Evolutionary conservation across 768 basidiomycete genomes (phyloP).

Genomic region (Coprinopsis marcescibilis): DNA sequence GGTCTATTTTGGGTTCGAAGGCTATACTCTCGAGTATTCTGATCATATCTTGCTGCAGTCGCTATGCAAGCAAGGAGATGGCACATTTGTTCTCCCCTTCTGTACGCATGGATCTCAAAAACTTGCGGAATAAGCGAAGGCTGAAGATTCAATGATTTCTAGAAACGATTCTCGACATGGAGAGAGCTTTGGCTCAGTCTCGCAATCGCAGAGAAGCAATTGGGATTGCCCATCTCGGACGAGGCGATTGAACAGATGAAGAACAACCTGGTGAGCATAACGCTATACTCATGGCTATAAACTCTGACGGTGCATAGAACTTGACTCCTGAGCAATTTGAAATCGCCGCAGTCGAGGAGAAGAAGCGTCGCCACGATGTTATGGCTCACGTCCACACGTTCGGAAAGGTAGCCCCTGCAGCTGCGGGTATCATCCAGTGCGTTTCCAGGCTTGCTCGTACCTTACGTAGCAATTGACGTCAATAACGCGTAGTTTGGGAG

Average conservation of each 20-base stretch:
- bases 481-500: conserved; percentile 73
- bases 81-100: conserved; percentile 92
- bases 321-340: conserved; percentile 88
- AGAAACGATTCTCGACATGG: conserved; percentile 98
- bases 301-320: conserved; percentile 37
- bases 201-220: conserved; percentile 92
- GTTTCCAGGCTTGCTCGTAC: conserved; percentile 18
- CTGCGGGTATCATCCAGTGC: conserved; percentile 93
- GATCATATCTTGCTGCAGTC: conserved; percentile 40
- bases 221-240: conserved; percentile 85
- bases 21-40: background rate
- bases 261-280: conserved; percentile 67
- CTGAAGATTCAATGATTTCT: conserved; percentile 1
- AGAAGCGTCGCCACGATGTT: conserved; percentile 96
- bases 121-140: background rate
- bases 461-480: background rate
- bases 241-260: conserved; percentile 94
- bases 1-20: background rate
- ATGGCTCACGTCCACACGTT: conserved; percentile 99
- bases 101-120: conserved; percentile 38
- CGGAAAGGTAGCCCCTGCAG: conserved; percentile 86
- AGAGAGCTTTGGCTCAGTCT: conserved; percentile 93
- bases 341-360: conserved; percentile 90
- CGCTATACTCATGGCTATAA: background rate
- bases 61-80: conserved; percentile 99